Conservation (phyloP, 441 rosid species). For the Kokia cookei region DNA sequence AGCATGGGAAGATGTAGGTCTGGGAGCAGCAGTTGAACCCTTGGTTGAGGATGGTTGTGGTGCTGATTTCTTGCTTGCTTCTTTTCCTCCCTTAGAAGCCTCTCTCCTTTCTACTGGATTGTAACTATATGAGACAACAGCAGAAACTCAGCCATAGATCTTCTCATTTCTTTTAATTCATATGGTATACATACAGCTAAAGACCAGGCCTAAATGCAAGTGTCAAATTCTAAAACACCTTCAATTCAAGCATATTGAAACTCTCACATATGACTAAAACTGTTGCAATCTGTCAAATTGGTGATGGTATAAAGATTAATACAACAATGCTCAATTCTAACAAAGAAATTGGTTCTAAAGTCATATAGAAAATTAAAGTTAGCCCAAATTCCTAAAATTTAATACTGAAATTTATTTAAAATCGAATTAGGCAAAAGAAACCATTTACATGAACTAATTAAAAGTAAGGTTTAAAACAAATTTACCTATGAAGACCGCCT, state of each 20-base stretch:
- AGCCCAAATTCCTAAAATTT: background rate
- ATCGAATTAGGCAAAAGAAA: background rate
- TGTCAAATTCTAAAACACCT: background rate
- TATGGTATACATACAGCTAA: background rate
- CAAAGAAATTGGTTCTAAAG: background rate
- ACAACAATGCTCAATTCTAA: background rate
- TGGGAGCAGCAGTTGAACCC: conserved; percentile 46
- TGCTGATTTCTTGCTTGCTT: conserved; percentile 62
- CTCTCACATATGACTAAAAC: background rate
- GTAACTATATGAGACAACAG: conserved; percentile 37
- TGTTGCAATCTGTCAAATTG: background rate
- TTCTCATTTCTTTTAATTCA: background rate
- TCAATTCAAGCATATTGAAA: background rate
- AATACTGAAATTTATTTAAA: background rate
- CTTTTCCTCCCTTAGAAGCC: conserved; percentile 82
- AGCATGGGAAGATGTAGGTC: conserved; percentile 45
- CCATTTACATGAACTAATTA: background rate
- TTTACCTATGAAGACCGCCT: conserved; percentile 45
- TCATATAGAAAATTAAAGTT: background rate
- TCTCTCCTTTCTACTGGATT: conserved; percentile 92
- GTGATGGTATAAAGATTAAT: background rate
- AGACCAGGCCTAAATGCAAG: background rate
- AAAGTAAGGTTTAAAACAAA: background rate
- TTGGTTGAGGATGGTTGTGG: conserved; percentile 55
- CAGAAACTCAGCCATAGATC: background rate